Base-by-base conservation (phyloP, 176 grass and related monocot species). In the Otatea glauca region DNA sequence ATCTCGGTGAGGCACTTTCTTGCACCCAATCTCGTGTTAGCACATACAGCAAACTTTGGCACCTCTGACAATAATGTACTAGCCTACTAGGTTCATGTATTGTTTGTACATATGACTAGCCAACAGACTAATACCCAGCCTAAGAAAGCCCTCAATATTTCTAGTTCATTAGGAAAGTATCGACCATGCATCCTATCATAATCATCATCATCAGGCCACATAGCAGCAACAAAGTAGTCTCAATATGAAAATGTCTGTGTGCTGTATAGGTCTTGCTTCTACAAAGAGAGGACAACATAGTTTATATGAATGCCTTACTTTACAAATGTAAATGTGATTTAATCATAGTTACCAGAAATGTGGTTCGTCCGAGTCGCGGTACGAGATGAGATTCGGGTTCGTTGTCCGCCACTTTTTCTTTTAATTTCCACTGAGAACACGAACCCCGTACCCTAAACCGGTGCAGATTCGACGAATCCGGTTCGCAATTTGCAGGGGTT, bases 301-400 rank as follows among this genome's bases (percentile, higher is more conserved):
- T 72, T 72, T 73, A 90, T 86, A 68, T 80, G 24, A 70, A 80
- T 29, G 9, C 43, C 70, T 62, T 81, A 72, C 87, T 83, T 89
- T 75, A 83, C 67, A 67, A 39, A 48, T 79, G 72, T 56, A 67
- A 39, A 48, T 79, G 72, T 56, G 16, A 81, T 56, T 89, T 92
- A 96, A 86, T 29, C 29, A 29, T 29, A 29, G 29, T 29, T 29
- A 29, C 29, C 29, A 29, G 29, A 29, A 29, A 29, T 1, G 1
- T 29, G 29, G 29, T 29, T 29, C 29, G 29, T 29, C 29, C 29
- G 29, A 29, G 29, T 29, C 29, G 29, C 29, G 29, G 29, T 0
- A 29, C 29, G 29, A 29, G 29, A 29, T 29, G 29, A 1, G 29
- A 29, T 29, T 29, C 29, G 29, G 29, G 29, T 29, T 29, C 29